Percentiles rank a stretch among this genome's conserved stretches.
Evolutionary conservation across 371 early-diverging fungal species (phyloP).

Genomic region (Entomophthora muscae): DNA sequence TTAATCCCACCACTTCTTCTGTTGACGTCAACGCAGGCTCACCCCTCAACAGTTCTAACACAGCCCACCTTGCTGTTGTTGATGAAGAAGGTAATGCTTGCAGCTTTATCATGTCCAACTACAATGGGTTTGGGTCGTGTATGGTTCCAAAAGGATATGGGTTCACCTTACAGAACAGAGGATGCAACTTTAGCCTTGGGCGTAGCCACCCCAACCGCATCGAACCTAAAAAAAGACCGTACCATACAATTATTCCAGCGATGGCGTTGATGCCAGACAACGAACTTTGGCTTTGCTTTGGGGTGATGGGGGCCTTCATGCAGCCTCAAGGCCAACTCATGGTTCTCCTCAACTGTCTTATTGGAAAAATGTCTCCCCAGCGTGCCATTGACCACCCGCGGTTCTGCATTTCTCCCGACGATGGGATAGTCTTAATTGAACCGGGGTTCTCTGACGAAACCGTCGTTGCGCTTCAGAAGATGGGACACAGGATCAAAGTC

Average conservation of each 20-base stretch:
- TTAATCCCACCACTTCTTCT: slow-evolving; percentile 28
- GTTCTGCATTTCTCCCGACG: slow-evolving; percentile 29
- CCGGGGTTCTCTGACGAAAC: slow-evolving; percentile 28
- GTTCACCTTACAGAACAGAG: slow-evolving; percentile 58
- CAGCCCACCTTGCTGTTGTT: slow-evolving; percentile 59
- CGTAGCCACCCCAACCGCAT: slow-evolving; percentile 43
- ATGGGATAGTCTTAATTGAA: slow-evolving; percentile 31
- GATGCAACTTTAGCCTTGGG: slow-evolving; percentile 42
- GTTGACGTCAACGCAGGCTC: slow-evolving; percentile 27
- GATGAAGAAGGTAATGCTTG: slow-evolving; percentile 71
- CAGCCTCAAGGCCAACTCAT: slow-evolving; percentile 70
- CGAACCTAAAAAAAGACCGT: slow-evolving; percentile 59
- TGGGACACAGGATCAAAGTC: slow-evolving; percentile 38
- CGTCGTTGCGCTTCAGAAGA: slow-evolving; percentile 21
- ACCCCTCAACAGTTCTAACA: slow-evolving; percentile 41
- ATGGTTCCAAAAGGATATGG: slow-evolving; percentile 43
- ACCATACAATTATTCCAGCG: slow-evolving; percentile 69
- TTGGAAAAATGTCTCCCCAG: slow-evolving; percentile 40
- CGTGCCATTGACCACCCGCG: slow-evolving; percentile 52
- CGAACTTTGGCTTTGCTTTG: not conserved
- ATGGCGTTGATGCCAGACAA: slow-evolving; percentile 27
- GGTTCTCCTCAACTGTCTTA: slow-evolving; percentile 46
- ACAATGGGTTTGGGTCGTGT: slow-evolving; percentile 35
- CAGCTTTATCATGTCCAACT: slow-evolving; percentile 51
- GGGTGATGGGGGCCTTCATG: slow-evolving; percentile 28